Evolutionary conservation across 2,329 filamentous ascomycete genomes (phyloP).

Genomic region (Helotiales sp.): DNA sequence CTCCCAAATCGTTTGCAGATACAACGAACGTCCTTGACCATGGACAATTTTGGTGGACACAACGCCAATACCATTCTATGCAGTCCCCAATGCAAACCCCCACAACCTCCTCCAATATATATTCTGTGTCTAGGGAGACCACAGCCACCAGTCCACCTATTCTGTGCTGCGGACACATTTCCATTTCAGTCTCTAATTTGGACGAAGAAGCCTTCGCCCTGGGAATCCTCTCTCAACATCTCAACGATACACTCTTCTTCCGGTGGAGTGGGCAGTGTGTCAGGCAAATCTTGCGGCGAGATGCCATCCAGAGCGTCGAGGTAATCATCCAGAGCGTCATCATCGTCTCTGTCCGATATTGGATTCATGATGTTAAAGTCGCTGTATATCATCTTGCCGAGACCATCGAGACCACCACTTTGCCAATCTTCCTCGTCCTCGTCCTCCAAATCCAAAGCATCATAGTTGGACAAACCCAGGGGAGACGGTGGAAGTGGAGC

Average conservation of each 20-base stretch:
- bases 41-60: constrained; percentile 21
- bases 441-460: constrained; percentile 44
- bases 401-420: constrained; percentile 25
- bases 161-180: background rate
- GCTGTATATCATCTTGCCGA: constrained; percentile 36
- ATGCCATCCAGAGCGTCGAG: constrained; percentile 44
- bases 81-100: constrained; percentile 21
- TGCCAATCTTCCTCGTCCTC: constrained; percentile 33
- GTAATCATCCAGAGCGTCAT: constrained; percentile 39
- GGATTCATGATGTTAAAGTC: constrained; percentile 44
- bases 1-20: constrained; percentile 15
- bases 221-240: constrained; percentile 39
- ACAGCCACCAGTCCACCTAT: background rate
- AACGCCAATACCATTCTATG: constrained; percentile 18
- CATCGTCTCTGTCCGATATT: constrained; percentile 27
- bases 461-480: constrained; percentile 44
- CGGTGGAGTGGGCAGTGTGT: constrained; percentile 35
- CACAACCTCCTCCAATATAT: constrained; percentile 12
- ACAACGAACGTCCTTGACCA: constrained; percentile 2
- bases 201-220: constrained; percentile 38
- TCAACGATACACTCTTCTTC: constrained; percentile 39
- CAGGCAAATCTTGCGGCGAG: constrained; percentile 36
- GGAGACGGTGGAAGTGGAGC: constrained; percentile 40
- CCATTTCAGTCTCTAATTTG: constrained; percentile 39
- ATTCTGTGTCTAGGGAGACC: background rate